Base-by-base conservation (phyloP, 2,329 filamentous ascomycete species). In the Trichoderma endophyticum region DNA sequence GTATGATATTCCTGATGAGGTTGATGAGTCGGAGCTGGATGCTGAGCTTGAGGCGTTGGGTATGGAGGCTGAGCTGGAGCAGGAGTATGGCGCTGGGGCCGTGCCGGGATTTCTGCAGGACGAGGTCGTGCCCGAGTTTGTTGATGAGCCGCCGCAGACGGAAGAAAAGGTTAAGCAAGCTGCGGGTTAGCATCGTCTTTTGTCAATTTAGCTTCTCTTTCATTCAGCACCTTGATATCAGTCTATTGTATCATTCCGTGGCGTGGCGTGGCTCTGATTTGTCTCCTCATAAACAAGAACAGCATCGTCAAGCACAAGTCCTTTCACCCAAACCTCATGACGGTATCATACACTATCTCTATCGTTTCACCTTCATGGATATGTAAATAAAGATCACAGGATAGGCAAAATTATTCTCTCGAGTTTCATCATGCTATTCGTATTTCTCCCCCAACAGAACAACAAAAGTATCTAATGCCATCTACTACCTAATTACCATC, bases 1-100 rank as follows among this genome's bases (percentile, higher is more conserved):
- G 76, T 99, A 99, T 82, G 95, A 98, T 80, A 88, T 99, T 43
- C 96, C 96, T 0, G 96, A 99, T 78, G 96, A 98, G 81, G 94
- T 99, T 26, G 95, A 98, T 81, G 96, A 99, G 88, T 90, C 92
- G 2, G 96, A 99, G 84, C 83, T 99, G 73, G 96, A 99, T 84
- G 96, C 96, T 4, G 96, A 99, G 86, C 84, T 99, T 66, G 96
- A 99, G 85, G 95, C 96, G 7, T 83, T 99, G 43, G 95, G 95
- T 1, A 92, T 97, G 77, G 96, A 99, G 83, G 92, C 94, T n/a
- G 93, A 98, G 83, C 87, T 97, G 77, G 95, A 97, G 79, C 88
- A 88, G 65, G 86, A 89, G 71, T 72, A 63, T 11, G 84, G 92
- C 75, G 88, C 82, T 51, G 84, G 84, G 12, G 89, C 88, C 62